A percentile compares a stretch with the other conserved stretches of the same genome.
phyloP scores from a whole-genome alignment of 495 filamentous ascomycete genomes.

The Neurospora sp. region DNA sequence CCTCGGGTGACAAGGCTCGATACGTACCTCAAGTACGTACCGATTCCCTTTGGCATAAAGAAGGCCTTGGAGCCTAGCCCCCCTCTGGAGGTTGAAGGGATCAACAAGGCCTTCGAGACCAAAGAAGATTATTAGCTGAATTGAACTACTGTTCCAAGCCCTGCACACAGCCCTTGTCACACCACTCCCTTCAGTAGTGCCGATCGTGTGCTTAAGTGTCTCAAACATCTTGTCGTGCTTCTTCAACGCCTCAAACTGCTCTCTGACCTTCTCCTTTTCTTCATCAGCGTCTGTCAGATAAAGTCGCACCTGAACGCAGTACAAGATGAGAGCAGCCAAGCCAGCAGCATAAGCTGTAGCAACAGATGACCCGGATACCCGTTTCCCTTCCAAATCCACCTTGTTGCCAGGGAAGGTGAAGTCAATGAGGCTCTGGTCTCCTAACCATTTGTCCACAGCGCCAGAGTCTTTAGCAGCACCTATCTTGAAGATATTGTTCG shows the following conservation, averaged over 20 bases:
- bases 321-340: constrained; percentile 18
- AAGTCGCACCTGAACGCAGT: constrained; percentile 13
- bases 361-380: constrained; percentile 11
- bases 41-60: no score
- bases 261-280: constrained; percentile 4
- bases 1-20: no score
- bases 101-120: no score
- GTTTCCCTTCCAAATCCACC: constrained; percentile 6
- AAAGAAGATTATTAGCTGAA: no score
- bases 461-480: constrained; percentile 14
- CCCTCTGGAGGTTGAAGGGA: no score
- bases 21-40: no score
- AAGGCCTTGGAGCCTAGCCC: no score
- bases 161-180: no score
- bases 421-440: constrained; percentile 12
- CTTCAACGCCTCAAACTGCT: constrained; percentile 13
- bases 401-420: constrained; percentile 17
- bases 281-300: not conserved
- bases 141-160: no score
- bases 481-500: constrained; percentile 11
- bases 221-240: constrained; percentile 18
- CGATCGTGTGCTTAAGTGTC: constrained; percentile 12
- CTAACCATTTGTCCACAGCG: constrained; percentile 9
- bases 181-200: constrained; percentile 5
- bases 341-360: constrained; percentile 21